phyloP scores from a whole-genome alignment of 164 flowering plant species.

The Protea cynaroides region DNA sequence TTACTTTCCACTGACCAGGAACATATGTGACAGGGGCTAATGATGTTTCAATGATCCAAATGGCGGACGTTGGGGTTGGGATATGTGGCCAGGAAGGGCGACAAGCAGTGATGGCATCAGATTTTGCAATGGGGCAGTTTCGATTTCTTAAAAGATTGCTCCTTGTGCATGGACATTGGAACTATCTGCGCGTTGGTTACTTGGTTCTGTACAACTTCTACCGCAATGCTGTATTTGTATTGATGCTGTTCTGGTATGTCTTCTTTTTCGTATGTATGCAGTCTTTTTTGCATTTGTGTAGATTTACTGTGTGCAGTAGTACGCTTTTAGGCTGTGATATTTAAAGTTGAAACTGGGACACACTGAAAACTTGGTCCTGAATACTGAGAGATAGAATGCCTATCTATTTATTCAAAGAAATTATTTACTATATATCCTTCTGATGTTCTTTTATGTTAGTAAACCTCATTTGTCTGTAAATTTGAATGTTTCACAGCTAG shows the following conservation, averaged over 20 bases:
- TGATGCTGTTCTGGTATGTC: constrained; percentile 88
- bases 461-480: no score
- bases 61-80: constrained; percentile 98
- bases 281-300: neutral
- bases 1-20: constrained; percentile 7
- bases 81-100: constrained; percentile 97
- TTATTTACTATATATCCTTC: no score
- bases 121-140: constrained; percentile 98
- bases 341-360: no score
- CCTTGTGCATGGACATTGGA: constrained; percentile 95
- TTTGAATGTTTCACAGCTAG: no score
- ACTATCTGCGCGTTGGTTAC: constrained; percentile 84
- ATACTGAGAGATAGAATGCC: no score
- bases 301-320: no score
- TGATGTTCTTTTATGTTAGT: no score
- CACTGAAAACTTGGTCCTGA: no score
- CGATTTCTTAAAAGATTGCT: constrained; percentile 74
- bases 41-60: constrained; percentile 98
- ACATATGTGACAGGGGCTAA: constrained; percentile 62
- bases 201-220: constrained; percentile 87
- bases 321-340: no score
- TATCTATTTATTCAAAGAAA: no score
- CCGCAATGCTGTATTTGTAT: constrained; percentile 87
- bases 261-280: neutral
- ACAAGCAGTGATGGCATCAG: constrained; percentile 97